These are phyloP conservation scores for Jaltomata sinuosa DNA, from an alignment of 257 asterid genomes.

Conservation along the genomic window DNA sequence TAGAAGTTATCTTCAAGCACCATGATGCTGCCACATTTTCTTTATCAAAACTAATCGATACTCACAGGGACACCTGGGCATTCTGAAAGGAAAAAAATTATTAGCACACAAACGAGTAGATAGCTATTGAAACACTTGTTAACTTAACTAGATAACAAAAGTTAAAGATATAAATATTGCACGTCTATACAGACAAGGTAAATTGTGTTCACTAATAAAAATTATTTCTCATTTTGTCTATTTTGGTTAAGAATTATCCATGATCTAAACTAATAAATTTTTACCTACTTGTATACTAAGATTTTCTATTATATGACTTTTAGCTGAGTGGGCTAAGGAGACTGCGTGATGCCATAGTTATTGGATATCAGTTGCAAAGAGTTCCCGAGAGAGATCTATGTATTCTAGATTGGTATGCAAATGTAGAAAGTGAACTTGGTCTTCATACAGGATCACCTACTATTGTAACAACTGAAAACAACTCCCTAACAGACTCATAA, in stretches of 20 bases:
- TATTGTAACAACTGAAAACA: conserved; percentile 33
- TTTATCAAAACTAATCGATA: too few species aligned
- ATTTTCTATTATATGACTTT: neutral
- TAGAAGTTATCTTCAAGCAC: too few species aligned
- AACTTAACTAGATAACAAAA: too few species aligned
- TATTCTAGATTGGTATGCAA: conserved; percentile 97
- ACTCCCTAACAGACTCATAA: conserved; percentile 39
- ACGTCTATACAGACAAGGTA: conserved; percentile 73
- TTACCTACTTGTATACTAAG: neutral
- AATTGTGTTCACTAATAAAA: neutral
- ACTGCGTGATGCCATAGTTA: conserved; percentile 95
- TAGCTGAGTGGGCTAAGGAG: conserved; percentile 90
- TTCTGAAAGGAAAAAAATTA: too few species aligned
- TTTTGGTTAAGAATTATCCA: neutral
- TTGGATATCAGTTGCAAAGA: conserved; percentile 91
- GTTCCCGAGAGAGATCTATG: conserved; percentile 87
- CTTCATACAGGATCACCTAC: conserved; percentile 84
- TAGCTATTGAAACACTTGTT: too few species aligned
- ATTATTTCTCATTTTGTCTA: neutral
- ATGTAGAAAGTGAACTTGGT: conserved; percentile 84
- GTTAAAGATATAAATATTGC: too few species aligned
- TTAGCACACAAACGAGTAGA: too few species aligned
- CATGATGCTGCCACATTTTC: too few species aligned
- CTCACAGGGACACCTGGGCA: too few species aligned
- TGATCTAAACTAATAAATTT: neutral